These are phyloP conservation scores for Babesia caballi DNA, from an alignment of 169 alveolate species.

Conservation along the genomic window DNA sequence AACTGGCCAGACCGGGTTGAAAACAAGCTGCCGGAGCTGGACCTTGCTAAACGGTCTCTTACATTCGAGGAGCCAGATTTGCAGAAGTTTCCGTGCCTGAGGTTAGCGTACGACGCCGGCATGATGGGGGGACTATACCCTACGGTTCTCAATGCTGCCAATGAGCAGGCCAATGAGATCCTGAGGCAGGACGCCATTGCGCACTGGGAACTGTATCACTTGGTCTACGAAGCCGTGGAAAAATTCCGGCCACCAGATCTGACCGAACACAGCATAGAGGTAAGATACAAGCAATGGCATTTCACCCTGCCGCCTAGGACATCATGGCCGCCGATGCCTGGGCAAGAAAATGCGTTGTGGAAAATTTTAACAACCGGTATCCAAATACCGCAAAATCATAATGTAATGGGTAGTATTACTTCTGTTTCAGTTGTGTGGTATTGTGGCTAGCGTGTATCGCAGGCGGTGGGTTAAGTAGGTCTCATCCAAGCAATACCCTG, in stretches of 20 bases:
- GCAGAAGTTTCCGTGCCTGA: slow-evolving; percentile 77
- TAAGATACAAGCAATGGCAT: background rate
- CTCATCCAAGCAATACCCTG: too few relatives aligned
- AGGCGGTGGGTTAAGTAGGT: too few relatives aligned
- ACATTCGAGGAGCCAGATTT: slow-evolving; percentile 70
- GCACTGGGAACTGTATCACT: slow-evolving; percentile 17
- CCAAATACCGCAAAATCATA: too few relatives aligned
- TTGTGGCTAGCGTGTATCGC: too few relatives aligned
- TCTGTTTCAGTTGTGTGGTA: too few relatives aligned
- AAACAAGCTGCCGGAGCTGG: slow-evolving; percentile 54
- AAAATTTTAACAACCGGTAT: background rate
- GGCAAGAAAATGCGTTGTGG: slow-evolving; percentile 1
- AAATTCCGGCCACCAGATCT: slow-evolving; percentile 2
- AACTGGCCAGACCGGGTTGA: slow-evolving; percentile 67
- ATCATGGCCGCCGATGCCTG: slow-evolving; percentile 22
- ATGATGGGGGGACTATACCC: slow-evolving; percentile 78
- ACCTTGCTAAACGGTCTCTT: slow-evolving; percentile 47
- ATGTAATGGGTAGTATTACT: too few relatives aligned
- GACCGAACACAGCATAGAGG: slow-evolving; percentile 22
- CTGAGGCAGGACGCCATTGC: slow-evolving; percentile 65
- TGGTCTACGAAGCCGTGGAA: slow-evolving; percentile 37
- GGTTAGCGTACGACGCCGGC: slow-evolving; percentile 81
- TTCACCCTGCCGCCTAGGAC: background rate
- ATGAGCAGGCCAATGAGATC: slow-evolving; percentile 77
- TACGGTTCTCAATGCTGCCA: slow-evolving; percentile 83